phyloP scores from a whole-genome alignment of 805 yeast genomes.

The Candida wancherniae region DNA sequence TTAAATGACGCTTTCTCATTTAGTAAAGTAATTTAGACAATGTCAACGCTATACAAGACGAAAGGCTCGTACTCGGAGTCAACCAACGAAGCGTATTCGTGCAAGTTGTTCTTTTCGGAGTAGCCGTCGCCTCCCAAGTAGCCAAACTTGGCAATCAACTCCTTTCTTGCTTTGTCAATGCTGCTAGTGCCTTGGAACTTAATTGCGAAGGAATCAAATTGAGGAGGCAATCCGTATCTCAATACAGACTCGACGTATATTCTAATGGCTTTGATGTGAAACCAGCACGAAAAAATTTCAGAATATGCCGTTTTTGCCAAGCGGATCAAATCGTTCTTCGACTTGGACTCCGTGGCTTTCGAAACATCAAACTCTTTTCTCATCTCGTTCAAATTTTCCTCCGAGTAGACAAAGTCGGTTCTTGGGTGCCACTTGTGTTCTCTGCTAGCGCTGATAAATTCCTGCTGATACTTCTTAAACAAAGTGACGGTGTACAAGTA shows the following conservation, averaged over 20 bases:
- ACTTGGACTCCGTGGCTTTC: conserved; percentile 63
- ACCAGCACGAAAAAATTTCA: conserved; percentile 81
- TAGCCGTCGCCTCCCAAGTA: conserved; percentile 91
- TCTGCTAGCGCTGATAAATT: conserved; percentile 66
- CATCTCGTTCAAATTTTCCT: conserved; percentile 64
- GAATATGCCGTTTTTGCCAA: conserved; percentile 85
- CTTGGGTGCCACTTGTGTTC: conserved; percentile 90
- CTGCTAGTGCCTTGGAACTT: conserved; percentile 39
- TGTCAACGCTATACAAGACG: conserved; percentile 62
- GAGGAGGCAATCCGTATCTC: conserved; percentile 96
- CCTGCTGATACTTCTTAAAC: conserved; percentile 74
- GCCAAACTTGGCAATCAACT: conserved; percentile 71
- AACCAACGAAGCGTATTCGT: conserved; percentile 87
- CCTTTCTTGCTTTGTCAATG: conserved; percentile 57
- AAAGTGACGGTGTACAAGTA: conserved; percentile 71
- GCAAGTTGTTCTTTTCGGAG: conserved; percentile 61
- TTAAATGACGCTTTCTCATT: too few species aligned
- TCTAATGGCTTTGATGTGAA: conserved; percentile 83
- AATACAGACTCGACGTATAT: conserved; percentile 89
- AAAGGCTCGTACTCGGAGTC: conserved; percentile 97
- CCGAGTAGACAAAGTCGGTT: conserved; percentile 78
- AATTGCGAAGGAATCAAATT: conserved; percentile 55
- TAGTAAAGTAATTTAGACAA: conserved; percentile 29
- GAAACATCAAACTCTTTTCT: conserved; percentile 77
- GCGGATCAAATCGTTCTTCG: conserved; percentile 74